Conservation (phyloP, 192 early-diverging fungal genomes). For the Coemansia aciculifera region DNA sequence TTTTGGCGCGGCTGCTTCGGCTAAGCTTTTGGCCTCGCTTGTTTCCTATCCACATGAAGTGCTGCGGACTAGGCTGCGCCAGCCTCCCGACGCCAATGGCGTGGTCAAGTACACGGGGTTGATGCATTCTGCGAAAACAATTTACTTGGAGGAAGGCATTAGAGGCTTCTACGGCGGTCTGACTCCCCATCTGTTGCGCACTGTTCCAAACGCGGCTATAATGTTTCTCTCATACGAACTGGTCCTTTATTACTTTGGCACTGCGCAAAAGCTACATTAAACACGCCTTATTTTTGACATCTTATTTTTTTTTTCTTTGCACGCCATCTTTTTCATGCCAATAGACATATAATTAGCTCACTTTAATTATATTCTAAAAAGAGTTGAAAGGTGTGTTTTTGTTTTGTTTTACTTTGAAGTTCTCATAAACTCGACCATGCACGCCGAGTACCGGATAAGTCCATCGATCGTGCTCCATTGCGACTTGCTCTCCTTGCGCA, state of each 20-base stretch:
- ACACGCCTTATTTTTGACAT: background rate
- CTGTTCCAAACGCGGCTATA: constrained; percentile 94
- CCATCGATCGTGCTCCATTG: constrained; percentile 45
- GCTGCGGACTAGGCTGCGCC: constrained; percentile 83
- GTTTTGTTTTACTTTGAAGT: constrained; percentile 16
- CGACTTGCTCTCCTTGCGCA: constrained; percentile 28
- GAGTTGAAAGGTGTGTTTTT: background rate
- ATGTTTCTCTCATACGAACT: constrained; percentile 88
- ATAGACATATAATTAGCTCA: background rate
- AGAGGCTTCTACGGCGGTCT: constrained; percentile 92
- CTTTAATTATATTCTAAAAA: background rate
- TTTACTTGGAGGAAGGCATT: constrained; percentile 79
- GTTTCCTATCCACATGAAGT: constrained; percentile 97
- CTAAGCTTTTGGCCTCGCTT: constrained; percentile 86
- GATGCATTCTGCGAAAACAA: constrained; percentile 54
- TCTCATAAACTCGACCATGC: constrained; percentile 54
- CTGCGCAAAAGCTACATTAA: constrained; percentile 3
- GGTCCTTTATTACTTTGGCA: constrained; percentile 60
- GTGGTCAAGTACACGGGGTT: constrained; percentile 77
- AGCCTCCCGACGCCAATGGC: constrained; percentile 71
- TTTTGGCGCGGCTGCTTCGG: constrained; percentile 75
- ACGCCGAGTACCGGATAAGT: constrained; percentile 50
- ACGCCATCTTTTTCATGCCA: background rate
- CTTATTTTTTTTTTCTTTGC: background rate
- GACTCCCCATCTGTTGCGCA: constrained; percentile 89